Base-by-base conservation (phyloP, 2,329 filamentous ascomycete genomes). In the Atkinsonella hypoxylon region DNA sequence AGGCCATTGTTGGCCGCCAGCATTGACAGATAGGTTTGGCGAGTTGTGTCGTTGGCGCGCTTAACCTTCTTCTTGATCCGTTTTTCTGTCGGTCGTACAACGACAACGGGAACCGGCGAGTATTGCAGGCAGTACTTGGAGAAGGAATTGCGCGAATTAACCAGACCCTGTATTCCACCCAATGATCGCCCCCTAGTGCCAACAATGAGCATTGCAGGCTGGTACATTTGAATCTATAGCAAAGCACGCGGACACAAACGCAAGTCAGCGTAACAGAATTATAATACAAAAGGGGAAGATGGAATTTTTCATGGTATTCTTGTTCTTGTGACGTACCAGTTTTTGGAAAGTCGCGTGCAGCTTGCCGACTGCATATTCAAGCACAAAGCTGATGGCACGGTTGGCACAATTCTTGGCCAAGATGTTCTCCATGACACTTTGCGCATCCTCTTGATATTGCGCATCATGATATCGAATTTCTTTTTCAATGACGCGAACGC, bases 41-140 rank as follows among this genome's bases (percentile, higher is more conserved):
- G 79, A 15, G 73, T 75, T 6, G 87, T 83, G 59, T 95, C 88
- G 49, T 85, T 82, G 47, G 82, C 78, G 31, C 90, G 82, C 71
- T 95, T 95, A 53, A 79, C 77, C 68, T 93, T 94, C 71, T 94
- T 94, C 69, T 93, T 93, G 62, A 87, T 80, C 18, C 90, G 84
- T 70, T 94, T 94, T 54, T 87, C 85, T 32, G 85, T 86, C 36
- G 90, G 89, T 4, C 90, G 81, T 10, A 95, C 90, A 32, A 96
- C 90, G 31, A 95, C 90, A 8, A 95, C 90, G 1, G 90, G 90
- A 1, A 96, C 87, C 0, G 90, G 89, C 1, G 87, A 95, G 64
- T 95, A 90, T 63, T 96, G 90, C 12, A 95, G 76, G 61, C 90
- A 95, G 68, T 95, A 96, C 64, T 95, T 95, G 26, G 88, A 94